A percentile compares a stretch with the other conserved stretches of the same genome.
Conservation (phyloP, 2,329 filamentous ascomycete species). For the Aspergillus glaucus region DNA sequence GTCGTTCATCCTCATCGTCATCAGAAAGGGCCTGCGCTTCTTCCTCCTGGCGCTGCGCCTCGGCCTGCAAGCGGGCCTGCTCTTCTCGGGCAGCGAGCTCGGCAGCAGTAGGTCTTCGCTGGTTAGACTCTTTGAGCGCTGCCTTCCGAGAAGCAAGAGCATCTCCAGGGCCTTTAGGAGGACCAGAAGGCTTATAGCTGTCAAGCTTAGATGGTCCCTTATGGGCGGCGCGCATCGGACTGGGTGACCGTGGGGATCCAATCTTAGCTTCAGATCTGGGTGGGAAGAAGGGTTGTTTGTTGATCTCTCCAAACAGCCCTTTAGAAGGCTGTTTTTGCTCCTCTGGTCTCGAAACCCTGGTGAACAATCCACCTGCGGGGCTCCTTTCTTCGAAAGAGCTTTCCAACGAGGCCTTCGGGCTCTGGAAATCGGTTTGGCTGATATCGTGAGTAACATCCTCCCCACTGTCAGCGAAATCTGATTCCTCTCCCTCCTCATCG, state of each 20-base stretch:
- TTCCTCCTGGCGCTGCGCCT: conserved; percentile 27
- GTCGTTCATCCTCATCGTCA: conserved; percentile 44
- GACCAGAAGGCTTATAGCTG: conserved; percentile 31
- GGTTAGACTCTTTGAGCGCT: conserved; percentile 26
- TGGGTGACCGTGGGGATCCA: conserved; percentile 41
- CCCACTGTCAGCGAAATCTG: conserved; percentile 42
- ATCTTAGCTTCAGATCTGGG: conserved; percentile 23
- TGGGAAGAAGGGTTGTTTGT: conserved; percentile 30
- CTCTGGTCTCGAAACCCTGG: conserved; percentile 27
- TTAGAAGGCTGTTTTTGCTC: conserved; percentile 19
- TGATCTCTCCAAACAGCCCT: conserved; percentile 41
- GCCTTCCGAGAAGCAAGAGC: conserved; percentile 37
- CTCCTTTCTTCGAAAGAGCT: conserved; percentile 41
- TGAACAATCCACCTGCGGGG: conserved; percentile 36
- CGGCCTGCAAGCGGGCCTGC: conserved; percentile 22
- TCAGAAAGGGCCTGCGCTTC: conserved; percentile 35
- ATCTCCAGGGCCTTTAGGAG: conserved; percentile 31
- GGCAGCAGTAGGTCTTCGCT: conserved; percentile 15
- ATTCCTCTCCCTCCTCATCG: conserved; percentile 21
- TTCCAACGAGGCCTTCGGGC: conserved; percentile 37
- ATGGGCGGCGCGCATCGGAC: conserved; percentile 35
- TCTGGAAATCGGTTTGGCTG: conserved; percentile 26
- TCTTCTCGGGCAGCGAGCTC: conserved; percentile 20
- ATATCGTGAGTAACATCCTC: conserved; percentile 41
- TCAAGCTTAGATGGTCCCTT: conserved; percentile 27